Percentiles rank a stretch among this genome's conserved stretches.
Conservation (phyloP, 768 basidiomycete species). For the Phallus indusiatus region DNA sequence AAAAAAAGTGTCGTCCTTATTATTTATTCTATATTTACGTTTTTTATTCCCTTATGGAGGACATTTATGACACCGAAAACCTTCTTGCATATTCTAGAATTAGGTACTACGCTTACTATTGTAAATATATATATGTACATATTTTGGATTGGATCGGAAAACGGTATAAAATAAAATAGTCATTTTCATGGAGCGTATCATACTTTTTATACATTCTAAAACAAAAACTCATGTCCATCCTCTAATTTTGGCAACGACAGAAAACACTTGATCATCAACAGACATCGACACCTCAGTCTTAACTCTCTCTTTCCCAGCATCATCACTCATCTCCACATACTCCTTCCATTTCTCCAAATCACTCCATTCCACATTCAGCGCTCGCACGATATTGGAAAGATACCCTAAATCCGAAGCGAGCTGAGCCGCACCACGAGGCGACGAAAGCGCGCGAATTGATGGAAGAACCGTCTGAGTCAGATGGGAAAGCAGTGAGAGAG, state of each 20-base stretch:
- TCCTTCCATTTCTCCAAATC: slow-evolving; percentile 76
- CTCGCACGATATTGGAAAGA: slow-evolving; percentile 81
- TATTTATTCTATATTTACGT: too few relatives aligned
- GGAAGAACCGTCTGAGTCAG: slow-evolving; percentile 67
- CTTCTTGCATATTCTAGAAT: too few relatives aligned
- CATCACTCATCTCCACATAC: slow-evolving; percentile 53
- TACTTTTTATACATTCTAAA: too few relatives aligned
- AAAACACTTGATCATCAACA: slow-evolving; percentile 8
- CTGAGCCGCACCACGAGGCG: slow-evolving; percentile 62
- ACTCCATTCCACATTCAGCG: slow-evolving; percentile 79
- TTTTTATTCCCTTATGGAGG: too few relatives aligned
- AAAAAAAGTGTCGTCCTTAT: too few relatives aligned
- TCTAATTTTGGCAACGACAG: slow-evolving; percentile 13
- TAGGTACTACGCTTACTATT: too few relatives aligned
- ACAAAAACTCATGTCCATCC: slow-evolving; percentile 10
- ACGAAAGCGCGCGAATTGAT: slow-evolving; percentile 50
- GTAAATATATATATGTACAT: too few relatives aligned
- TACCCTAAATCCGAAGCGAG: slow-evolving; percentile 83
- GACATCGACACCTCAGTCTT: background rate
- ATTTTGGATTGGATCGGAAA: too few relatives aligned
- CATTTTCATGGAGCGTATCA: too few relatives aligned
- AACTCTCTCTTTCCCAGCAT: slow-evolving; percentile 12
- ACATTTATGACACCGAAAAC: too few relatives aligned
- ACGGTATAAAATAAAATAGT: too few relatives aligned
- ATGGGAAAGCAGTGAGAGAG: slow-evolving; percentile 66